These are phyloP conservation scores for Fusarium pininemorale DNA, from an alignment of 2,329 filamentous ascomycete genomes.

Conservation along the genomic window DNA sequence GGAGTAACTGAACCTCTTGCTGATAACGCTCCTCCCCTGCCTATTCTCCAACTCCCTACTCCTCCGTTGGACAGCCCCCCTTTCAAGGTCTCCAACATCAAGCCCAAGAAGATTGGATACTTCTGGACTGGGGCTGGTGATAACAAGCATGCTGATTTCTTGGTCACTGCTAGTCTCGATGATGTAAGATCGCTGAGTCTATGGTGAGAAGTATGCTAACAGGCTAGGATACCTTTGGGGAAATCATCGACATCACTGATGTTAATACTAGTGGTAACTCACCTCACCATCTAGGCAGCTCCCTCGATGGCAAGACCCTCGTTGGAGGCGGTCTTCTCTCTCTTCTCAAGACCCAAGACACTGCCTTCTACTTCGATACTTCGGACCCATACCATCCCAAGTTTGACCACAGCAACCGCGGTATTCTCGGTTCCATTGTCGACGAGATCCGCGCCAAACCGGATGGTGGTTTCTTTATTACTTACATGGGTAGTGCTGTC, in stretches of 20 bases:
- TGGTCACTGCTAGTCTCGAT: slow-evolving; percentile 67
- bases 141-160: slow-evolving; percentile 67
- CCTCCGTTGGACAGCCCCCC: slow-evolving; percentile 64
- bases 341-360: slow-evolving; percentile 68
- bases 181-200: slow-evolving; percentile 51
- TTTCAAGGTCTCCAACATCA: slow-evolving; percentile 63
- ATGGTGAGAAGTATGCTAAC: neutral
- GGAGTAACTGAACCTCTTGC: slow-evolving; percentile 67
- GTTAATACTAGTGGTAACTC: slow-evolving; percentile 68
- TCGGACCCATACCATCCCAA: slow-evolving; percentile 66
- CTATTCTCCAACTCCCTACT: slow-evolving; percentile 67
- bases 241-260: slow-evolving; percentile 65
- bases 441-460: slow-evolving; percentile 72
- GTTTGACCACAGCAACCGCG: slow-evolving; percentile 69
- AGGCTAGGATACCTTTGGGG: slow-evolving; percentile 65
- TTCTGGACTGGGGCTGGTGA: slow-evolving; percentile 71
- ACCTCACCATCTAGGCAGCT: slow-evolving; percentile 66
- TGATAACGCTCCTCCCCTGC: slow-evolving; percentile 60
- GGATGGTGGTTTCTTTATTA: slow-evolving; percentile 68
- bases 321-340: slow-evolving; percentile 67
- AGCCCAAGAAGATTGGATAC: slow-evolving; percentile 73
- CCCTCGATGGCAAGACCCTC: slow-evolving; percentile 65
- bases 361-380: slow-evolving; percentile 69
- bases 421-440: slow-evolving; percentile 65
- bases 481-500: slow-evolving; percentile 68